Base-by-base conservation (phyloP, 1,284 basidiomycete genomes). In the Austroboletus niveus region DNA sequence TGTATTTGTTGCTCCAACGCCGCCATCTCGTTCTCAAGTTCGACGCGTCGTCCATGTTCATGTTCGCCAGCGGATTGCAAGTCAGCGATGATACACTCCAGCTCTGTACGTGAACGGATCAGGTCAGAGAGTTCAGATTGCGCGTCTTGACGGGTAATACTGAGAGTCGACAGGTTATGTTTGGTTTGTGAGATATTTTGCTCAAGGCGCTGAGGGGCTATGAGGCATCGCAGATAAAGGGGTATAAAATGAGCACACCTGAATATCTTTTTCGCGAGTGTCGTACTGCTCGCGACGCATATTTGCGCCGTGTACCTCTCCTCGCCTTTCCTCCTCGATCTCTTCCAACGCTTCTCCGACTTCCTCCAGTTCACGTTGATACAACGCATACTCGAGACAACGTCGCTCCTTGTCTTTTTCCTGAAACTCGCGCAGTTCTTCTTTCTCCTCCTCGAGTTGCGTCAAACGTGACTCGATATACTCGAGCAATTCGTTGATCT, bases 361-460 rank as follows among this genome's bases (percentile, higher is more conserved):
- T 57, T 98, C 95, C 52, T 90, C 85, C 32, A 98, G 72, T 65
- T 99, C 95, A 35, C 91, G 80, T 60, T 94, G 89, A 71, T 97
- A 93, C 53, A 99, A 72, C 2, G 94, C 91, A 68, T 99, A 99
- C 68, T 99, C 97, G 60, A 99, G 77, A 70, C 94, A 98, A 29
- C 96, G 79, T 44, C 96, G 79, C 57, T 98, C 94, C 66, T 92
- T 90, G 68, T 99, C 97, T 68, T 94, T 94, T 58, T 90, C 85
- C 68, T 98, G 93, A 66, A 93, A 99, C 69, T 98, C 93, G 65
- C 94, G 94, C 48, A 99, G 74, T 70, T 99, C 97, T 58, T 96
- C 91, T 71, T 98, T 98, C 71, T 99, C 97, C 61, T 94, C 91
- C 65, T 98, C 95, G 5, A 99, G 84, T 71, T 99, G 97, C 6